phyloP scores from a whole-genome alignment of 2,329 filamentous ascomycete genomes.

The Scedosporium apiospermum region DNA sequence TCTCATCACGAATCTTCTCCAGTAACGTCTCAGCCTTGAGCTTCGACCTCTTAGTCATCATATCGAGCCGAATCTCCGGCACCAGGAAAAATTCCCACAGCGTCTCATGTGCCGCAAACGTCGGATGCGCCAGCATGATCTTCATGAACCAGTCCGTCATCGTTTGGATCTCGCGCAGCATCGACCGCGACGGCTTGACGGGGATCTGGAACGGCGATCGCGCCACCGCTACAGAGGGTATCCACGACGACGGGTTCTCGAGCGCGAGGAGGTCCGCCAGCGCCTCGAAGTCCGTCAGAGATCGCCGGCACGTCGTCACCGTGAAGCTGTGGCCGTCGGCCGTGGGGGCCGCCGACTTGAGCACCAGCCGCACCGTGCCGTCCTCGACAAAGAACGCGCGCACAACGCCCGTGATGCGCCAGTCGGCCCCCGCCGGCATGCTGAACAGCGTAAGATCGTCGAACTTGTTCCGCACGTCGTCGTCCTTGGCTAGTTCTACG shows the following conservation, averaged over 20 bases:
- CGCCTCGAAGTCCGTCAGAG: constrained; percentile 83
- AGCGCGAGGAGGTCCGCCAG: constrained; percentile 72
- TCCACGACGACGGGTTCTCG: constrained; percentile 92
- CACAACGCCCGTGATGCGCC: constrained; percentile 84
- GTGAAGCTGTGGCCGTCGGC: constrained; percentile 75
- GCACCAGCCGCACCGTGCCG: constrained; percentile 79
- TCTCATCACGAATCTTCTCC: constrained; percentile 84
- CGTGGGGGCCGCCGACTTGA: constrained; percentile 87
- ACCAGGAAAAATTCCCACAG: constrained; percentile 99
- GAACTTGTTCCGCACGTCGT: constrained; percentile 92
- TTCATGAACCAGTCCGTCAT: constrained; percentile 82
- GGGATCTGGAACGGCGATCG: constrained; percentile 89
- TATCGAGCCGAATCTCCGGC: constrained; percentile 80
- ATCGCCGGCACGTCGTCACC: constrained; percentile 87
- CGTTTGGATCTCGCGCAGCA: constrained; percentile 79
- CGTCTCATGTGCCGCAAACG: constrained; percentile 92
- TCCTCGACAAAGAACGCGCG: constrained; percentile 97
- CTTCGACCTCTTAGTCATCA: constrained; percentile 80
- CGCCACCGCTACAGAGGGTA: constrained; percentile 68
- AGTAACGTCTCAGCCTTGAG: constrained; percentile 75
- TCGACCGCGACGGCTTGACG: constrained; percentile 77
- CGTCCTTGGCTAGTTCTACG: constrained; percentile 93
- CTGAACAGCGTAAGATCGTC: constrained; percentile 86
- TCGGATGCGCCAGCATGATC: constrained; percentile 77
- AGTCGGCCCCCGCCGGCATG: constrained; percentile 59